Base-by-base conservation (phyloP, 2,329 filamentous ascomycete species). In the Phyllosticta citrichinensis region DNA sequence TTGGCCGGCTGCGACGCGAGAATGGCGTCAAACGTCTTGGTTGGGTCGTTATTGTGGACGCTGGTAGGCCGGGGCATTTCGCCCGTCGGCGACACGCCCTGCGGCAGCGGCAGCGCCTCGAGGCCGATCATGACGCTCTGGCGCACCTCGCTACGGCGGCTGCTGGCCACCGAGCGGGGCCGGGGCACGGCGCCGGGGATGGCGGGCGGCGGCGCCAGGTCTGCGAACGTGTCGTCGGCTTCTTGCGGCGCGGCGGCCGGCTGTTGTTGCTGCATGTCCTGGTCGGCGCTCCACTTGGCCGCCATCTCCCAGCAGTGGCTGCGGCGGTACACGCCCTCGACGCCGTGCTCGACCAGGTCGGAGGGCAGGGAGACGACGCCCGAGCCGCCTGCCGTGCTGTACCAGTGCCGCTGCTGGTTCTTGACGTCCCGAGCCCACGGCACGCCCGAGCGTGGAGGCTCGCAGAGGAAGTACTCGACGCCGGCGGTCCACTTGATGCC, bases 391-490 rank as follows among this genome's bases (percentile, higher is more conserved):
- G 88, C 85, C 5, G 89, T 83, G 65, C 87, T 83, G 72, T 89
- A 90, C 87, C 87, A 90, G 68, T 85, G 84, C 14, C 87, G 81
- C 55, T 83, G 77, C 35, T 80, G 78, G 47, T 64, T 67, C 12
- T 71, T 73, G 61, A 83, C 82, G 58, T 87, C 87, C 60, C 84
- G 82, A 54, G 86, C 79, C 89, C 89, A 94, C 0, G 89, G 89
- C 0, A 84, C 79, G 60, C 86, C 85, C 19, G 86, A 87, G 68
- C 88, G 83, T 0, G 88, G 86, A 3, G 88, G 84, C 69, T 90
- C 81, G 71, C 89, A 92, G 27, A 93, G 78, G 76, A 93, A 94
- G 74, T 93, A 91, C 71, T 93, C 89, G 2, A 90, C 87, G 1
- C 83, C 86, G 57, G 90, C 83, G 0, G 84, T 87, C 70, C 81